phyloP scores from a whole-genome alignment of 495 filamentous ascomycete species.

The Chaetomium cochliodes region DNA sequence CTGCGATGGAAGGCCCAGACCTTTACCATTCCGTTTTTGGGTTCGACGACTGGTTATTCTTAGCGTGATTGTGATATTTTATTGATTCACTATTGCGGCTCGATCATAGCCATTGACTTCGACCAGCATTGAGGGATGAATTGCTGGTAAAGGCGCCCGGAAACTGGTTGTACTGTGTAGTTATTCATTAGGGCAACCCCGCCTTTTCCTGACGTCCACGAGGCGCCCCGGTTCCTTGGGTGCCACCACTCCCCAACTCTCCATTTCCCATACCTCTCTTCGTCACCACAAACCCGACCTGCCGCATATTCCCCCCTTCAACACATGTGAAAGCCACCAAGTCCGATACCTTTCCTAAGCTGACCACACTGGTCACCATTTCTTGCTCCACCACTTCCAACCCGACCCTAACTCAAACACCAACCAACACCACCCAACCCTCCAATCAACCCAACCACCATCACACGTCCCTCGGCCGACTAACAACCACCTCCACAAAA shows the following conservation, averaged over 20 bases:
- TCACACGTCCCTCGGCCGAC: not conserved
- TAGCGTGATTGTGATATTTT: too few species aligned
- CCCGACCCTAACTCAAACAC: not conserved
- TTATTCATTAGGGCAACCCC: too few species aligned
- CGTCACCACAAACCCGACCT: not conserved
- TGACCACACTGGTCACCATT: not conserved
- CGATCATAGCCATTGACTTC: too few species aligned
- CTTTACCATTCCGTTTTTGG: not conserved
- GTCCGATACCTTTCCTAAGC: not conserved
- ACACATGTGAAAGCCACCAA: not conserved
- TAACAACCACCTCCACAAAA: constrained; percentile 18
- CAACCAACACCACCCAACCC: not conserved
- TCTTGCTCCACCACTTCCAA: too few species aligned
- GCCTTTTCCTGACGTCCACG: too few species aligned
- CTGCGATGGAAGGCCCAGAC: constrained; percentile 6
- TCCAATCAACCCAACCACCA: not conserved
- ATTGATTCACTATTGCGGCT: too few species aligned
- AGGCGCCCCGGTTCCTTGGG: too few species aligned
- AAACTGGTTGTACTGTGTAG: too few species aligned
- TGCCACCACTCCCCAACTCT: too few species aligned
- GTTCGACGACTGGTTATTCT: too few species aligned
- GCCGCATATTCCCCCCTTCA: not conserved
- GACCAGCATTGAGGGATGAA: too few species aligned
- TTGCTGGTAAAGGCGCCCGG: too few species aligned
- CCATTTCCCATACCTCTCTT: not conserved